Evolutionary conservation across 2,329 filamentous ascomycete species (phyloP).

Genomic region (Aspergillus brunneoviolaceus): DNA sequence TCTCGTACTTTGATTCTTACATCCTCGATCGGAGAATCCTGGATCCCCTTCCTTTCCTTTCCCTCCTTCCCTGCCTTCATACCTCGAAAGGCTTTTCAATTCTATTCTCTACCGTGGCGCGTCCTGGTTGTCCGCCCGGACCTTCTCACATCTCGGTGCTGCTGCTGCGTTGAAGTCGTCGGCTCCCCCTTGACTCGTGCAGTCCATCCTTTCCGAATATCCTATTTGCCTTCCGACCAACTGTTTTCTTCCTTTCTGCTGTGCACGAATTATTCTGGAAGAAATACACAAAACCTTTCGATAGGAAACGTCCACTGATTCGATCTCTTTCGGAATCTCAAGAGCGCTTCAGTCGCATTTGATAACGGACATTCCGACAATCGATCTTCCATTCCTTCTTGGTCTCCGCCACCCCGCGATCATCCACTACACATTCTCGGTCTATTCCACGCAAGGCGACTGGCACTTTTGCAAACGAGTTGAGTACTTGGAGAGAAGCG

Average conservation of each 20-base stretch:
- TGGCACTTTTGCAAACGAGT: conserved; percentile 15
- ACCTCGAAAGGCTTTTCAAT: conserved; percentile 13
- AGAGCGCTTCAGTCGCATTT: conserved; percentile 16
- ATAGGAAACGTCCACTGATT: conserved; percentile 13
- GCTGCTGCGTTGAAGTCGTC: conserved; percentile 17
- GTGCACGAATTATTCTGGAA: conserved; percentile 23
- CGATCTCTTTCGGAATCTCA: background rate
- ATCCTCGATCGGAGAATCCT: conserved; percentile 31
- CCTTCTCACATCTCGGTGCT: conserved; percentile 21
- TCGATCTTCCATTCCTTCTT: conserved; percentile 35
- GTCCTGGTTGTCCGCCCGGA: conserved; percentile 44
- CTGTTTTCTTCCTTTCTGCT: conserved; percentile 25
- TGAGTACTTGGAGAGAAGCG: background rate
- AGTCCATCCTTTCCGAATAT: conserved; percentile 18
- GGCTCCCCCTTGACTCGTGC: conserved; percentile 24
- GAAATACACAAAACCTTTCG: conserved; percentile 25
- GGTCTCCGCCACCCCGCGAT: conserved; percentile 27
- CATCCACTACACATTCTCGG: conserved; percentile 28
- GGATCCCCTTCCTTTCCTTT: conserved; percentile 17
- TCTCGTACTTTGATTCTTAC: conserved; percentile 23
- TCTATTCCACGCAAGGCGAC: conserved; percentile 14
- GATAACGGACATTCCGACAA: conserved; percentile 32
- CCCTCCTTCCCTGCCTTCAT: conserved; percentile 20
- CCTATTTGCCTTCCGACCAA: conserved; percentile 4
- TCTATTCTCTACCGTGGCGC: conserved; percentile 22